Evolutionary conservation across 2,329 filamentous ascomycete genomes (phyloP).

Genomic region (Penicillium verrucosum): DNA sequence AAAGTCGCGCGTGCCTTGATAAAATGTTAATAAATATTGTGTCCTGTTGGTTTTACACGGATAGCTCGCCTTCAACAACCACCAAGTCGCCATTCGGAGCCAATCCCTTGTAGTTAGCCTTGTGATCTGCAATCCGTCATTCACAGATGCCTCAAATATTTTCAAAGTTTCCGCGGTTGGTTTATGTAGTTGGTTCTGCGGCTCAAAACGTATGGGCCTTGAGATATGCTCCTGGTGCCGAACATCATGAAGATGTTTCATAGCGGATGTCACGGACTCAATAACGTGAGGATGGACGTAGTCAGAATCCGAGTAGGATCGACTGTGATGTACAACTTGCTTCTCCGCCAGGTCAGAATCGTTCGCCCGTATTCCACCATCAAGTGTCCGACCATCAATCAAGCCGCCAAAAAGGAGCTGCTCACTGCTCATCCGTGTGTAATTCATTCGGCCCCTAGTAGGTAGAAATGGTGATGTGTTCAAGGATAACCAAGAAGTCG

Average conservation of each 20-base stretch:
- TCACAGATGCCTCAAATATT: conserved; percentile 19
- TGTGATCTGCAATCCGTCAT: conserved; percentile 22
- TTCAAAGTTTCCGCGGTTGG: conserved; percentile 21
- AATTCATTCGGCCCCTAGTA: not conserved
- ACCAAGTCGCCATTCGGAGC: conserved; percentile 33
- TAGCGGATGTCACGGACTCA: conserved; percentile 23
- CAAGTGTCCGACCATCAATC: conserved; percentile 5
- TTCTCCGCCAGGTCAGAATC: conserved; percentile 4
- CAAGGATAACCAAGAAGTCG: conserved; percentile 8
- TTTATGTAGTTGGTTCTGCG: conserved; percentile 24
- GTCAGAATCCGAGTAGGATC: not conserved
- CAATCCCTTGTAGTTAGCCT: conserved; percentile 28
- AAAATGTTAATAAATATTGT: not conserved
- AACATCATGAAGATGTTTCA: conserved; percentile 26
- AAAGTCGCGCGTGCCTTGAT: conserved; percentile 25
- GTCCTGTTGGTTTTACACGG: not conserved
- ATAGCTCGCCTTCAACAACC: conserved; percentile 21
- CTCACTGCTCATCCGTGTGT: not conserved
- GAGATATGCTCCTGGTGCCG: conserved; percentile 24
- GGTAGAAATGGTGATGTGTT: conserved; percentile 1
- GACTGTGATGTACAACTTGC: conserved; percentile 1
- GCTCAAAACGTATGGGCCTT: conserved; percentile 28
- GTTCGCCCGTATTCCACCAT: conserved; percentile 7
- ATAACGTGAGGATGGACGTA: conserved; percentile 12
- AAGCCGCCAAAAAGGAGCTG: conserved; percentile 2